phyloP scores from a whole-genome alignment of 768 basidiomycete genomes.

The Mycena metata region DNA sequence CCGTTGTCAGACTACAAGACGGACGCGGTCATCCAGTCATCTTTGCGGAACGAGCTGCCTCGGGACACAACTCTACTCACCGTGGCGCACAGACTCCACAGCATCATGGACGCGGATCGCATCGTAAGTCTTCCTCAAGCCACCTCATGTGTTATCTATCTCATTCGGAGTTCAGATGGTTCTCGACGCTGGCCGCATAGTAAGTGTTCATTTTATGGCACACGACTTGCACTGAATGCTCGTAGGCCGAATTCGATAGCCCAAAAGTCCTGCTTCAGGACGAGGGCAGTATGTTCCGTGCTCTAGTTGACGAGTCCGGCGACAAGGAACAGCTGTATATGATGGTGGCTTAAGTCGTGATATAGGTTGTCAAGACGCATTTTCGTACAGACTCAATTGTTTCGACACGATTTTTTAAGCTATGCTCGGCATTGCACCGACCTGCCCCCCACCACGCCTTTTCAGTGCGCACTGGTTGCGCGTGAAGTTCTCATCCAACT shows the following conservation, averaged over 20 bases:
- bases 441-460: too few species aligned
- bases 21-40: slow-evolving; percentile 57
- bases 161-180: slow-evolving; percentile 47
- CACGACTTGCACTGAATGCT: too few species aligned
- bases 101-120: slow-evolving; percentile 48
- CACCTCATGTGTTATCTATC: slow-evolving; percentile 21
- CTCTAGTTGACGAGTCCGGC: slow-evolving; percentile 43
- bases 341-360: background rate
- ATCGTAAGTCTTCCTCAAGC: slow-evolving; percentile 42
- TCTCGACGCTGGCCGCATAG: slow-evolving; percentile 58
- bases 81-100: slow-evolving; percentile 47
- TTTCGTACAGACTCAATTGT: too few species aligned
- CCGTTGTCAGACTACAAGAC: slow-evolving; percentile 44
- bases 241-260: slow-evolving; percentile 64
- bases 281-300: slow-evolving; percentile 59
- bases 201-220: slow-evolving; percentile 5
- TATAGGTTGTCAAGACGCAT: too few species aligned
- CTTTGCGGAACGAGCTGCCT: slow-evolving; percentile 52
- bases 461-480: too few species aligned
- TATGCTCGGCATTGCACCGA: too few species aligned
- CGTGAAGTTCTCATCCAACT: too few species aligned
- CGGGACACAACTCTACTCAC: slow-evolving; percentile 45
- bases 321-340: slow-evolving; percentile 61
- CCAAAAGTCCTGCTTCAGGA: slow-evolving; percentile 65
- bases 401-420: too few species aligned